Base-by-base conservation (phyloP, 805 yeast genomes). In the Schwanniomyces yamadae region DNA sequence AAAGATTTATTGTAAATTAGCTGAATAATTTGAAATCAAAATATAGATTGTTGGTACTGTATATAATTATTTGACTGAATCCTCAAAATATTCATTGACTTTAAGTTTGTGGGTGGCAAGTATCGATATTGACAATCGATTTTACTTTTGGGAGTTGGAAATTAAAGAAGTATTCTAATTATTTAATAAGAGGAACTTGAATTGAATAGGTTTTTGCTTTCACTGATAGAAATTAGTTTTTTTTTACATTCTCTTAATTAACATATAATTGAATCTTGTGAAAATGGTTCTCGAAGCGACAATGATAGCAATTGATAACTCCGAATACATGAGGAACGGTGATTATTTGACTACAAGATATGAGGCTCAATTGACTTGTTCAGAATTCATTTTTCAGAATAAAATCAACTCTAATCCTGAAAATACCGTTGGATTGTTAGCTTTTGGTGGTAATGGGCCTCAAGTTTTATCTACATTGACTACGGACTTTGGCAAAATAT, bases 311-410 rank as follows among this genome's bases (percentile, higher is more conserved):
- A 77, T 93, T 55, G 99, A 93, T 71, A 91, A 89, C 72, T 88
- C 96, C 34, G 99, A 93, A 67, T 91, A 75, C 62, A 85, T 90
- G 78, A 76, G 99, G 54, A 93, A 93, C 58, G 99, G 98, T 21
- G 99, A 93, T 61, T 93, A 82, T 54, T 75, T 85, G 23, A 80
- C 95, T 12, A 82, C 90, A 11, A 75, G 99, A 53, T 90, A 81
- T 57, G 95, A 85, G 45, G 96, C 98, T 1, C 96, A 93, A 63
- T 70, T 85, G 42, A 95, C 93, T 44, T 81, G 96, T 7, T 89
- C 90, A 19, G 93, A 88, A 49, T 71, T 81, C 49, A 79, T 93
- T 29, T 95, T 93, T 69, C 83, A 84, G 45, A 79, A 85, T 45
- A 91, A 93, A 63, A 78, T 87, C 44, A 82, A 83, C 55, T 70